Evolutionary conservation across 2,329 filamentous ascomycete genomes (phyloP), one percentile per base, ranked within the genome.

Genomic region (Botrytis sinoallii): DNA sequence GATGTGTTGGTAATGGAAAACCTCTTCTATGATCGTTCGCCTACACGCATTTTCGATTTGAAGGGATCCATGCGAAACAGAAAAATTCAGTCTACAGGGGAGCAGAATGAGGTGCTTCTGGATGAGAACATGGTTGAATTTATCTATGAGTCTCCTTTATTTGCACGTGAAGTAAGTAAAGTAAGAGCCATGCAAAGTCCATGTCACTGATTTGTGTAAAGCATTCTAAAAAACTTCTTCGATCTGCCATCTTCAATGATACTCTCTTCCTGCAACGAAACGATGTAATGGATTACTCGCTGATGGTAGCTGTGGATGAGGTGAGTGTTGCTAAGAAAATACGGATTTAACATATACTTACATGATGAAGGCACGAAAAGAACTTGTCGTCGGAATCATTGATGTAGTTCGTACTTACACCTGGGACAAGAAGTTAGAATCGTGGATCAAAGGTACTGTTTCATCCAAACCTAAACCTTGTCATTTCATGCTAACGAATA

Each of bases 111-210:
- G 83, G 96, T 99, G 4, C 88, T 99, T 4, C 87, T 99, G 1
- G 96, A 99, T 80, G 97, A 99, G 81, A 99, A 99, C 83, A 96
- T 99, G 88, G 96, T 99, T 16, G 97, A 99, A 82, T 98, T 97
- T 81, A 98, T 99, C 76, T 99, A 97, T 79, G 96, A 99, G 81
- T 97, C 93, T 2, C 97, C 96, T 0, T 87, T 99, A 25, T 99
- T 99, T 82, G 92, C 95, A 16, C 90, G 97, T 65, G 96, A 99
- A 75, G 79, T 80, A 75, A 70, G 75, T 57, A 52, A 25, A 66
- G 64, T 75, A 42, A 29, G 29, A 29, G 6, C 29, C 40, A 25
- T 29, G 16, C 44, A 71, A n/a, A 16, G n/a, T 52, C n/a, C 48
- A 35, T 20, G 48, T 48, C 25, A 52, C 70, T 68, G 70, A 63